Percentiles rank a stretch among this genome's conserved stretches.
Conservation (phyloP, 495 filamentous ascomycete species). For the Trichodelitschia bisporula region DNA sequence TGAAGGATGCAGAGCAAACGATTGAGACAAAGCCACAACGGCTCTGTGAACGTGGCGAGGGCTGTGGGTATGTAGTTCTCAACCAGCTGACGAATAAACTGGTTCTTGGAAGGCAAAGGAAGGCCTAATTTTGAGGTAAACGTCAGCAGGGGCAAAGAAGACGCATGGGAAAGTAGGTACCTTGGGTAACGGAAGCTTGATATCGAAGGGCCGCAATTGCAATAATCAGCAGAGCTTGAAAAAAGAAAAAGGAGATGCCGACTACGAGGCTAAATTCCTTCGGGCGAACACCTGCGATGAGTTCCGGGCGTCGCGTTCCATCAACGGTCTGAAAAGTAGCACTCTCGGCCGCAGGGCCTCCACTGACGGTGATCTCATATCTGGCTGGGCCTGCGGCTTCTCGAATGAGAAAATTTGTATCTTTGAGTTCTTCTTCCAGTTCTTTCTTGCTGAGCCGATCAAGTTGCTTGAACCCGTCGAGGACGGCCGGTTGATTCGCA, state of each 20-base stretch:
- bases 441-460: conserved; percentile 3
- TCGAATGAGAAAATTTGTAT: conserved; percentile 2
- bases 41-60: conserved; percentile 21
- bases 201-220: neutral
- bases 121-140: no score
- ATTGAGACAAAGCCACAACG: conserved; percentile 21
- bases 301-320: no score
- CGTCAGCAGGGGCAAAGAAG: no score
- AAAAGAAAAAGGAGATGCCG: neutral
- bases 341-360: no score
- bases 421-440: neutral
- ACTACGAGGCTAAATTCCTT: conserved; percentile 1
- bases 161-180: no score
- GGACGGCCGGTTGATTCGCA: conserved; percentile 3
- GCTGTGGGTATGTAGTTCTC: conserved; percentile 22
- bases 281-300: no score
- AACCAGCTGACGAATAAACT: conserved; percentile 16
- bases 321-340: no score
- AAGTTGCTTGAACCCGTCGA: conserved; percentile 2
- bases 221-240: neutral
- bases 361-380: no score
- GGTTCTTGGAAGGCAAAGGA: conserved; percentile 14
- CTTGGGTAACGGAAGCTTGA: no score
- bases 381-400: neutral
- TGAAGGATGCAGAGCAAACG: conserved; percentile 19